A percentile compares a stretch with the other conserved stretches of the same genome.
Conservation (phyloP, 2,329 filamentous ascomycete species). For the Cyphellophora europaea region DNA sequence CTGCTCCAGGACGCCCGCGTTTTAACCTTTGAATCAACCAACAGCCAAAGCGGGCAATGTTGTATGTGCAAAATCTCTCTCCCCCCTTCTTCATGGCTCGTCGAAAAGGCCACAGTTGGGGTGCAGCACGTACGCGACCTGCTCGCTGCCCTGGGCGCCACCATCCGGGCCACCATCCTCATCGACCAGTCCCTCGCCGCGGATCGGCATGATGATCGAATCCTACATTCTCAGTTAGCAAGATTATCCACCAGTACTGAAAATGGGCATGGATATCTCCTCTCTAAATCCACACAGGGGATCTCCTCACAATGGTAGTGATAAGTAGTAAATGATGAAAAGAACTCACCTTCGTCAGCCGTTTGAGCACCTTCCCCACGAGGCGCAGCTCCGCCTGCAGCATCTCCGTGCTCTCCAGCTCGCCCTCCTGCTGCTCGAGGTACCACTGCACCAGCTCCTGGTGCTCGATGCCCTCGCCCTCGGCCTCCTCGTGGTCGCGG, state of each 20-base stretch:
- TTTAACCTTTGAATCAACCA: too few species aligned
- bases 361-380: slow-evolving; percentile 78
- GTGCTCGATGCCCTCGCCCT: slow-evolving; percentile 74
- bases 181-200: slow-evolving; percentile 83
- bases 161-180: slow-evolving; percentile 50
- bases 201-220: slow-evolving; percentile 49
- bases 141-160: slow-evolving; percentile 28
- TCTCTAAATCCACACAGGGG: slow-evolving; percentile 4
- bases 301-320: slow-evolving; percentile 4
- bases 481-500: slow-evolving; percentile 66
- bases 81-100: slow-evolving; percentile 37
- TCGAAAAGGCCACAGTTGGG: slow-evolving; percentile 70
- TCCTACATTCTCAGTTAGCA: slow-evolving; percentile 31
- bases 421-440: slow-evolving; percentile 78
- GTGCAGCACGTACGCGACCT: slow-evolving; percentile 76
- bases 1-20: too few species aligned
- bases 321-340: slow-evolving; percentile 3
- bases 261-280: background rate
- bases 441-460: slow-evolving; percentile 82
- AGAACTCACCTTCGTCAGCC: slow-evolving; percentile 79
- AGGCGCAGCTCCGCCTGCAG: slow-evolving; percentile 65
- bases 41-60: too few species aligned
- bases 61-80: too few species aligned
- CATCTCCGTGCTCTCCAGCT: slow-evolving; percentile 72
- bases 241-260: background rate